A percentile compares a stretch with the other conserved stretches of the same genome.
Evolutionary conservation across 345 rosid genomes (phyloP).

Genomic region (Conringia planisiliqua): DNA sequence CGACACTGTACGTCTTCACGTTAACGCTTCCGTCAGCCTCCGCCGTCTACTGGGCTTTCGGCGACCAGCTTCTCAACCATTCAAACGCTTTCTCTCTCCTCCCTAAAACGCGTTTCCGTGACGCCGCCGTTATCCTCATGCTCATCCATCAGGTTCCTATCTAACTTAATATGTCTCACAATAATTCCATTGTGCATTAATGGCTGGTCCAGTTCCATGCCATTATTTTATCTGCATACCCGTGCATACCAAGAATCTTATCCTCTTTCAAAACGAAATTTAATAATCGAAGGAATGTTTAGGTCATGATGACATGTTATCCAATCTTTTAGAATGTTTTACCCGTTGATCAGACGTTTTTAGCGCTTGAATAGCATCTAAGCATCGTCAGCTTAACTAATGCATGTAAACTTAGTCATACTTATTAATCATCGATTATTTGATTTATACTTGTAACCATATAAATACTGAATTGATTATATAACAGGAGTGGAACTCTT

Average conservation of each 20-base stretch:
- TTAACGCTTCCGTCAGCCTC: conserved; percentile 88
- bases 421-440: too few species aligned
- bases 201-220: conserved; percentile 19
- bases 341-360: too few species aligned
- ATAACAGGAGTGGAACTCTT: too few species aligned
- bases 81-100: conserved; percentile 92
- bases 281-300: background rate
- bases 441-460: too few species aligned
- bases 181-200: background rate
- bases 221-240: background rate
- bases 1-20: conserved; percentile 93
- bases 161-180: conserved; percentile 1
- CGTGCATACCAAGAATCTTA: background rate
- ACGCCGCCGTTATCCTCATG: conserved; percentile 89
- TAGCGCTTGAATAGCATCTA: too few species aligned
- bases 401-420: too few species aligned
- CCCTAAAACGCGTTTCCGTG: conserved; percentile 75
- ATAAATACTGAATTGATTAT: too few species aligned
- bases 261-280: conserved; percentile 3
- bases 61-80: conserved; percentile 80
- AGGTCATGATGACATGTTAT: background rate
- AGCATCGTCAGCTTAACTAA: too few species aligned
- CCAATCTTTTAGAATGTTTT: too few species aligned
- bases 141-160: conserved; percentile 86
- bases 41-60: conserved; percentile 97